Evolutionary conservation across 129 eudicot species (phyloP), one percentile per base, ranked within the genome.

Genomic region (Apium graveolens): DNA sequence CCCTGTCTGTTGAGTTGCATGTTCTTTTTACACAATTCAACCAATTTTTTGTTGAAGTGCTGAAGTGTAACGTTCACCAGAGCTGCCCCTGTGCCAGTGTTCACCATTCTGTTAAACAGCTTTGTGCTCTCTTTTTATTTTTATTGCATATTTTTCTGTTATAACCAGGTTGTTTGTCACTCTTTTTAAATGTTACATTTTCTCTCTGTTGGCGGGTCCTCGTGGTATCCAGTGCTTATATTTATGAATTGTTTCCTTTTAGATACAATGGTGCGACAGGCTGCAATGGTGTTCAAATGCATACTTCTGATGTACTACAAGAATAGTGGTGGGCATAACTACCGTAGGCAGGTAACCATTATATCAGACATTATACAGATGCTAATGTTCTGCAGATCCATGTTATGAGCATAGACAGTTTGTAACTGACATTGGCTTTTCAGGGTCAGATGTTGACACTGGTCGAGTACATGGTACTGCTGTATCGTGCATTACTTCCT

Each of bases 401-500:
- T 45, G 42, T 72, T 5, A 72, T 13, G 20, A 72, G 53, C 51
- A 82, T 46, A 68, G 74, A 75, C 49, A 70, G 20, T 78, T 51
- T 45, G 44, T 35, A 63, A 76, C 7, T 38, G 57, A 76, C 16
- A 49, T 24, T 78, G 38, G 69, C 62, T 16, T 81, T 27, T 77
- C 77, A 91, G 97, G 97, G 94, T 53, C 97, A 87, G 83, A 86
- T 89, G 90, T 83, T 91, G 80, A 91, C 97, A 42, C 86, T 89
- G 63, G 87, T 91, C 31, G 97, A 91, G 80, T 91, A 91, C 83
- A 80, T 62, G 31, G 74, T 91, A 66, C 90, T 91, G 73, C 82
- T 91, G 43, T 91, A 91, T 77, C 97, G 92, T 73, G 89, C 92
- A 10, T 66, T 91, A 73, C 79, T 89, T 77, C 94, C 97, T 51